Percentiles rank a stretch among this genome's conserved stretches.
phyloP scores from a whole-genome alignment of 495 filamentous ascomycete genomes.

The Daldinia vernicosa region DNA sequence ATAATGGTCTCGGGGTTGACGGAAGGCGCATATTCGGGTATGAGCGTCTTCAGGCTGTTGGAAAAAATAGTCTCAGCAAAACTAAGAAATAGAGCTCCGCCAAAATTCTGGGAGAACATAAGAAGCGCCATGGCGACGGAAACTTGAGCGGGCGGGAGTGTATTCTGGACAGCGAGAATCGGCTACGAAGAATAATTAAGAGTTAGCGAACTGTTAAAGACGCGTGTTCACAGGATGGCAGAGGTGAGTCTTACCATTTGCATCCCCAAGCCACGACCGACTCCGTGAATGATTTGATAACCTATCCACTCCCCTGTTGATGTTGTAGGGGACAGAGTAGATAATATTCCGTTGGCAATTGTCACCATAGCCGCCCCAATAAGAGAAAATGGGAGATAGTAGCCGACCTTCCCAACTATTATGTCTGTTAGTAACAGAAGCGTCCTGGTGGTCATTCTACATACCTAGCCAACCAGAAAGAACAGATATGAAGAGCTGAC shows the following conservation, averaged over 20 bases:
- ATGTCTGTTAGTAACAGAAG: neutral
- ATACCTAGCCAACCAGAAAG: conserved; percentile 51
- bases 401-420: neutral
- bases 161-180: conserved; percentile 2
- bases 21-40: conserved; percentile 6
- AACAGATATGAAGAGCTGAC: conserved; percentile 51
- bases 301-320: neutral
- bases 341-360: conserved; percentile 4
- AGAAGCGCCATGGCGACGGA: conserved; percentile 1
- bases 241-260: neutral
- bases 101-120: conserved; percentile 5
- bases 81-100: conserved; percentile 3
- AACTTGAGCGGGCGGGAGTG: conserved; percentile 4
- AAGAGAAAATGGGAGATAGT: conserved; percentile 1
- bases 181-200: neutral
- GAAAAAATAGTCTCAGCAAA: conserved; percentile 1
- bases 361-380: neutral
- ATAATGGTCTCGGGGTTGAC: neutral
- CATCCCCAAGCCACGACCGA: conserved; percentile 3
- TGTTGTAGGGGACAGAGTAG: neutral
- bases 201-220: neutral
- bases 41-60: neutral
- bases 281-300: conserved; percentile 2
- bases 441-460: neutral
- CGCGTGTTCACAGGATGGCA: neutral